Evolutionary conservation across 345 rosid genomes (phyloP).

Genomic region (Pistacia integerrima): DNA sequence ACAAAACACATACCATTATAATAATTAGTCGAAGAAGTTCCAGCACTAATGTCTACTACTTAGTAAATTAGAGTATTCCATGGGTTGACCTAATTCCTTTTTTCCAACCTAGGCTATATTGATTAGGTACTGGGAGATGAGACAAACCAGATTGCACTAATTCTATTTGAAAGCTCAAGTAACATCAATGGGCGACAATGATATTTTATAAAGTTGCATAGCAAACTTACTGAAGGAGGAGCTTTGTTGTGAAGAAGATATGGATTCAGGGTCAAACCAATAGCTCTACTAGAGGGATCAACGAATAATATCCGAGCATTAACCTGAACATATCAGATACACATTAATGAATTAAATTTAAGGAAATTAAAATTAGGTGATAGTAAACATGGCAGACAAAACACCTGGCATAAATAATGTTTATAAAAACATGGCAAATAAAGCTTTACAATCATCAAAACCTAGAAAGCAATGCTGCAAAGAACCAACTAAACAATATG

Average conservation of each 20-base stretch:
- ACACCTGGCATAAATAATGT: not conserved
- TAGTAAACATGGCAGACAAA: not conserved
- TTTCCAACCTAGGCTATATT: not conserved
- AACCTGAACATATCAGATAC: slow-evolving; percentile 50
- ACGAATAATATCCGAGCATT: slow-evolving; percentile 86
- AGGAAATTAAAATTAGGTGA: not conserved
- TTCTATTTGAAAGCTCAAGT: slow-evolving; percentile 12
- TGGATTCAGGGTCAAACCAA: slow-evolving; percentile 91
- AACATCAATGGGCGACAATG: not conserved
- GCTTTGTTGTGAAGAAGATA: slow-evolving; percentile 74
- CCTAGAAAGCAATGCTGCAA: slow-evolving; percentile 3
- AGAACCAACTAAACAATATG: not conserved
- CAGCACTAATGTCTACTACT: not conserved
- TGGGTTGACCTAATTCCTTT: not conserved
- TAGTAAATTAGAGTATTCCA: not conserved
- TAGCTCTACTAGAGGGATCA: slow-evolving; percentile 92
- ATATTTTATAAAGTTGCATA: not conserved
- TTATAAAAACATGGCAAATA: not conserved
- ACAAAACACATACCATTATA: too few species aligned
- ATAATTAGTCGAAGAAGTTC: not conserved
- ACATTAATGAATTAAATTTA: not conserved
- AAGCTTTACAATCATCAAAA: slow-evolving; percentile 2
- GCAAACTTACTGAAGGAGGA: slow-evolving; percentile 70
- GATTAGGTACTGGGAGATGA: not conserved
- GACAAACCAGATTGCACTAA: slow-evolving; percentile 7